Conservation (phyloP, 2,329 filamentous ascomycete species). For the Verticillium zaregamsianum region DNA sequence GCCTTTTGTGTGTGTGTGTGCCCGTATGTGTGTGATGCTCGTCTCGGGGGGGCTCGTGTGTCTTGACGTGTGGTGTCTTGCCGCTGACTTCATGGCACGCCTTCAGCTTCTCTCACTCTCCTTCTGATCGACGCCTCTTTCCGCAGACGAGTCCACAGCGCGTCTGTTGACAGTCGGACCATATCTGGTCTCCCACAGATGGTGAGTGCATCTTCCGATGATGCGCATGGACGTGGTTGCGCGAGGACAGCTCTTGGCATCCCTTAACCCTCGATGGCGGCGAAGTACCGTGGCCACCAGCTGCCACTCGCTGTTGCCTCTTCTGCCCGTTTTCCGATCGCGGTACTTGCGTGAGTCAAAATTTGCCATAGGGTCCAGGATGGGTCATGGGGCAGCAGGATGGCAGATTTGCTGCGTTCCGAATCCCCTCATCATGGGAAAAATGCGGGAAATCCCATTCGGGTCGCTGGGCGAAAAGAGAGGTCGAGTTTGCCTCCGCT, state of each 20-base stretch:
- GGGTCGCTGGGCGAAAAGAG: background rate
- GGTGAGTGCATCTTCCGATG: no score
- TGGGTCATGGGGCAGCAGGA: background rate
- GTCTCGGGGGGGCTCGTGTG: background rate
- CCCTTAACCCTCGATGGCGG: no score
- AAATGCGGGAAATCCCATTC: background rate
- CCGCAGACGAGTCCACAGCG: no score
- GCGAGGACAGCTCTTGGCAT: background rate
- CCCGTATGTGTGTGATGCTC: background rate
- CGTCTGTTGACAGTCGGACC: no score
- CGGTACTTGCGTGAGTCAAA: background rate
- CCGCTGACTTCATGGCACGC: background rate
- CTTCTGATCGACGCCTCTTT: background rate
- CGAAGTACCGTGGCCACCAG: background rate
- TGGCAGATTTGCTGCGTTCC: background rate
- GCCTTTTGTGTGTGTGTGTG: background rate
- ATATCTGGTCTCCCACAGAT: no score
- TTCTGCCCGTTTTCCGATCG: background rate
- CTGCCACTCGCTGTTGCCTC: background rate
- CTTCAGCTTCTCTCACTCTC: background rate
- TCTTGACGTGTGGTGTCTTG: background rate
- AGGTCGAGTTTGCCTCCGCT: background rate
- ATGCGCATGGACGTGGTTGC: no score
- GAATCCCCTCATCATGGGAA: background rate
- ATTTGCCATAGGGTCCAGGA: background rate